Conservation (phyloP, 2,329 filamentous ascomycete species). For the Grosmannia penicillata region DNA sequence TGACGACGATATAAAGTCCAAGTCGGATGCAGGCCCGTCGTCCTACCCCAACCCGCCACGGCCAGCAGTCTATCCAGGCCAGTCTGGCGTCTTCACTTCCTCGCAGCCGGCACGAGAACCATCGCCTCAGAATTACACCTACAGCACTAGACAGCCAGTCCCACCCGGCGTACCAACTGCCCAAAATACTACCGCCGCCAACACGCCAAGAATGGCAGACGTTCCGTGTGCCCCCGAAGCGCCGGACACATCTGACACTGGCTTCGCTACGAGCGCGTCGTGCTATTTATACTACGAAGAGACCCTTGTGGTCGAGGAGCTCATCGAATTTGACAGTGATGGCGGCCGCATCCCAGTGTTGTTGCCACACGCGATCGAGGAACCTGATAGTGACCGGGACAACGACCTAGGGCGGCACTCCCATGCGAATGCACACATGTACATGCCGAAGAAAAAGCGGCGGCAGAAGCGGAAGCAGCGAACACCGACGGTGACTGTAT, state of each 20-base stretch:
- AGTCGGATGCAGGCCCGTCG: slow-evolving; percentile 13
- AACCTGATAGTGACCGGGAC: slow-evolving; percentile 14
- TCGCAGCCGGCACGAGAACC: neutral
- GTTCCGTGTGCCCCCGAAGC: neutral
- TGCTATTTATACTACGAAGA: slow-evolving; percentile 6
- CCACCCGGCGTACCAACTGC: no score
- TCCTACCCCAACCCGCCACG: slow-evolving; percentile 11
- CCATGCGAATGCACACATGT: slow-evolving; percentile 7
- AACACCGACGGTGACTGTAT: neutral
- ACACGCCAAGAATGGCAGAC: no score
- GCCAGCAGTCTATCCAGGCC: neutral
- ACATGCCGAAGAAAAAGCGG: neutral
- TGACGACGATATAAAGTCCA: slow-evolving; percentile 1
- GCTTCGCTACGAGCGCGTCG: no score
- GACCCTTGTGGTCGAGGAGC: slow-evolving; percentile 27
- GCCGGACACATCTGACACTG: neutral
- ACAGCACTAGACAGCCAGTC: no score
- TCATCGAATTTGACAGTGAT: slow-evolving; percentile 29
- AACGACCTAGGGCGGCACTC: neutral
- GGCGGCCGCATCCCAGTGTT: slow-evolving; percentile 27
- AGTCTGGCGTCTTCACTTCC: neutral
- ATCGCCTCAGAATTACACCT: no score
- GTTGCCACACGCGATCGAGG: slow-evolving; percentile 31
- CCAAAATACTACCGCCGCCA: no score
- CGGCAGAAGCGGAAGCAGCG: neutral